Evolutionary conservation across 208 protist genomes (phyloP), one percentile per base, ranked within the genome.

Genomic region (Acanthamoeba quina): DNA sequence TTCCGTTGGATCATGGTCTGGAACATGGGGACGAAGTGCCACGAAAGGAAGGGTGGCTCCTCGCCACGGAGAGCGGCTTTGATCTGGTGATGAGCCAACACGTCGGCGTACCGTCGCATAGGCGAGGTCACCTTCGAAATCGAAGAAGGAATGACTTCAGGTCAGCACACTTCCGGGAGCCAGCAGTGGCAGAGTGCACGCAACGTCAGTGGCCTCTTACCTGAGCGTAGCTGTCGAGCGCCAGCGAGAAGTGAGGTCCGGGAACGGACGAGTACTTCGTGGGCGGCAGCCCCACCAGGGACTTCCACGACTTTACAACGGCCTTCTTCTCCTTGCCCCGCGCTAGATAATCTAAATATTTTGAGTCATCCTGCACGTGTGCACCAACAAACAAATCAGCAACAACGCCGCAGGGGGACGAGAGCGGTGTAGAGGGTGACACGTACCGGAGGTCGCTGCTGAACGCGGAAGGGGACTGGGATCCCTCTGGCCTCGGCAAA

Each of bases 21-120:
- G 58, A 91, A 74, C 60, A 91, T 66, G 85, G 54, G 85, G 2
- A 91, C 60, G 15, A 91, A 91, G 6, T 91, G 85, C 85, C 85
- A 91, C 15, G 54, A 3, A 15, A 4, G 31, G 62, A 91, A 91
- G 85, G 85, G 85, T 2, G 62, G 62, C 85, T 44, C 19, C 54
- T 66, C 62, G 4, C 85, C 41, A 5, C 60, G 60, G 2, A 91
- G 62, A 7, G 85, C 58, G 85, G 85, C 85, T 21, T 91, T 91
- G 34, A 91, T 91, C 62, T 91, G 85, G 47, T 91, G 31, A 52
- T 91, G 85, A 7, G 85, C 85, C 58, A 91, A 26, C 37, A 91
- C 31, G 85, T 91, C 85, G 10, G 60, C 62, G 60, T 91, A 91
- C 37, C 85, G 85, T 37, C 85, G 85, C 54, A 91, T 26, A 4